phyloP scores from a whole-genome alignment of 2,329 filamentous ascomycete genomes.

The Aureobasidium zeae region DNA sequence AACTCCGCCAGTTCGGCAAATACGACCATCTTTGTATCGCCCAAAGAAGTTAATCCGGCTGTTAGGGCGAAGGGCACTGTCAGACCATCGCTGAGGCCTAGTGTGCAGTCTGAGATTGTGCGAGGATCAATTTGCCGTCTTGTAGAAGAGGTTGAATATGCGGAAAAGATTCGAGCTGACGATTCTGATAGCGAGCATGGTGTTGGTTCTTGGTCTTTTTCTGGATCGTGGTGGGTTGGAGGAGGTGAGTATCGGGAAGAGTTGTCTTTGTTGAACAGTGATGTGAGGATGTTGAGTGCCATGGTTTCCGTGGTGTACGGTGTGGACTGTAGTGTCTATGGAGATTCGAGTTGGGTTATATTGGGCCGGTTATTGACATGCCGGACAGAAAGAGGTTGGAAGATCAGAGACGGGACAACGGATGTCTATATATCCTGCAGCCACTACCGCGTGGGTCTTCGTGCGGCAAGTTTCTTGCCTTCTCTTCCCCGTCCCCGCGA shows the following conservation, averaged over 20 bases:
- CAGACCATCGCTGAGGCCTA: slow-evolving; percentile 35
- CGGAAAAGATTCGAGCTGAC: slow-evolving; percentile 1
- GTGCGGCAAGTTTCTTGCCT: background rate
- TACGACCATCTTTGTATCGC: slow-evolving; percentile 32
- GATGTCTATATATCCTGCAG: slow-evolving; percentile 6
- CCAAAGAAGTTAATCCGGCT: slow-evolving; percentile 33
- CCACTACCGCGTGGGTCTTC: background rate
- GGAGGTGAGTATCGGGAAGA: slow-evolving; percentile 5
- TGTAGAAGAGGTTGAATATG: background rate
- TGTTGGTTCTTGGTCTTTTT: too few species aligned
- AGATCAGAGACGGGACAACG: background rate
- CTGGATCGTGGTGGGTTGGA: background rate
- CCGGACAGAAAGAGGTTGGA: background rate
- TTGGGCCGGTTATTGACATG: background rate
- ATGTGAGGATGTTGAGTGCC: background rate
- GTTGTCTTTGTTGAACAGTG: background rate
- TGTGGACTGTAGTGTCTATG: background rate
- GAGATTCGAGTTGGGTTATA: background rate
- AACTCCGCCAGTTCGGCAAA: slow-evolving; percentile 35
- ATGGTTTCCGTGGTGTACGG: background rate
- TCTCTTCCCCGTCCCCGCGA: slow-evolving; percentile 9
- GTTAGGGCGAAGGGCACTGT: slow-evolving; percentile 38
- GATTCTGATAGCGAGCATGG: background rate
- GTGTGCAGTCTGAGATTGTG: slow-evolving; percentile 38
- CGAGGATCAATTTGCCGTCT: slow-evolving; percentile 26